Conservation (phyloP, 2,329 filamentous ascomycete genomes). For the Colletotrichum brevisporum region DNA sequence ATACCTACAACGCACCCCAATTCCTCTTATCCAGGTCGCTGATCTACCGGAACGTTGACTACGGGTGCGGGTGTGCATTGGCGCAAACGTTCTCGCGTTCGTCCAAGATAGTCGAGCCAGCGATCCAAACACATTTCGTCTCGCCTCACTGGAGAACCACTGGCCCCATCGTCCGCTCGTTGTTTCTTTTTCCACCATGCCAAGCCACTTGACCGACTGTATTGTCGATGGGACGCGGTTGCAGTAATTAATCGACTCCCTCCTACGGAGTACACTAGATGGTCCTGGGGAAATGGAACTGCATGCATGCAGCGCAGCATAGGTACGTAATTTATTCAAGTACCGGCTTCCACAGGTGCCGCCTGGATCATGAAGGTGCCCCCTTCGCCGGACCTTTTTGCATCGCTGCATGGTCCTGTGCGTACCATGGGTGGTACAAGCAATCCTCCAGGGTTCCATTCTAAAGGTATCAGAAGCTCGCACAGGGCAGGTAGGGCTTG, state of each 20-base stretch:
- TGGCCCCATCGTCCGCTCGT: constrained; percentile 7
- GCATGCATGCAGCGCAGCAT: constrained; percentile 31
- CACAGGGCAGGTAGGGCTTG: constrained; percentile 4
- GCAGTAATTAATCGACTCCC: constrained; percentile 14
- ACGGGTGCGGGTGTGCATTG: not conserved
- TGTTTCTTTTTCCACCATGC: constrained; percentile 10
- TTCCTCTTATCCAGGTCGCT: not conserved
- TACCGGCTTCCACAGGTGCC: constrained; percentile 32
- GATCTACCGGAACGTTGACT: constrained; percentile 17
- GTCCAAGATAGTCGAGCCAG: constrained; percentile 2
- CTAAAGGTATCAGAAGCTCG: constrained; percentile 9
- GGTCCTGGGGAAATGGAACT: constrained; percentile 27
- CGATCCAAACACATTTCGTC: constrained; percentile 28
- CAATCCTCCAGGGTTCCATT: constrained; percentile 12
- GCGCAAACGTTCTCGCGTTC: constrained; percentile 19
- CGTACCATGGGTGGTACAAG: constrained; percentile 22
- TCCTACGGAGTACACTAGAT: not conserved
- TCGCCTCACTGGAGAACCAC: constrained; percentile 27
- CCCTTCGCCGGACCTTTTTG: constrained; percentile 25
- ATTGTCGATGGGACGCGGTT: constrained; percentile 3
- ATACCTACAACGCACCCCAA: not conserved
- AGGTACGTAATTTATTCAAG: constrained; percentile 37
- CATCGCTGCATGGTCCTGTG: constrained; percentile 7
- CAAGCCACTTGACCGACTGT: not conserved
- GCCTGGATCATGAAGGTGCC: constrained; percentile 14